Conservation (phyloP, 164 flowering plant genomes). For the Pachysandra terminalis region DNA sequence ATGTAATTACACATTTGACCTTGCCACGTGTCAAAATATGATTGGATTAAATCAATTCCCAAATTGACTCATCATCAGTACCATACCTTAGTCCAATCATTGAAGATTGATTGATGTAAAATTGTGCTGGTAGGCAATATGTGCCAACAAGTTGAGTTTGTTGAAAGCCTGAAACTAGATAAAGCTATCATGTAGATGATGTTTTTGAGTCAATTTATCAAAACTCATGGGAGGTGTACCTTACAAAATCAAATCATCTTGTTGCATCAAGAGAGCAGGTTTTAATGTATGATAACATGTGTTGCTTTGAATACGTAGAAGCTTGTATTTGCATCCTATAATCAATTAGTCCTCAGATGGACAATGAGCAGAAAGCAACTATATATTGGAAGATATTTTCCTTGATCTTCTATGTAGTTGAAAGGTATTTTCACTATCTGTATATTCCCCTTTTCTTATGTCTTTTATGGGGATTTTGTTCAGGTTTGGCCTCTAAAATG, state of each 20-base stretch:
- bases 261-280: not conserved
- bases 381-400: not conserved
- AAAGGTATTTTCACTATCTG: not conserved
- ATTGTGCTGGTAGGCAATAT: not conserved
- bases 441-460: not conserved
- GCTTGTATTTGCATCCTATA: not conserved
- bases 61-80: no score
- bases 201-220: no score
- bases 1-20: no score
- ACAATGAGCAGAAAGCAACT: not conserved
- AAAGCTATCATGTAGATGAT: not conserved
- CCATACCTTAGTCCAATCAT: no score
- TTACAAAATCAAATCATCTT: no score
- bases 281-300: not conserved
- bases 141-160: not conserved
- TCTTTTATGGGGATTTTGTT: not conserved
- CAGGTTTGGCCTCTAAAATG: not conserved
- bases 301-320: not conserved
- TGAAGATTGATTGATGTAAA: not conserved
- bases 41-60: no score
- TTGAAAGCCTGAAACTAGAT: not conserved
- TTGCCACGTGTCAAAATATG: no score
- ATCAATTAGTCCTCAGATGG: not conserved
- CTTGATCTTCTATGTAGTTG: not conserved
- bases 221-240: no score